A percentile compares a stretch with the other conserved stretches of the same genome.
phyloP scores from a whole-genome alignment of 768 basidiomycete genomes.

The Phylloporus rhodoxanthus region DNA sequence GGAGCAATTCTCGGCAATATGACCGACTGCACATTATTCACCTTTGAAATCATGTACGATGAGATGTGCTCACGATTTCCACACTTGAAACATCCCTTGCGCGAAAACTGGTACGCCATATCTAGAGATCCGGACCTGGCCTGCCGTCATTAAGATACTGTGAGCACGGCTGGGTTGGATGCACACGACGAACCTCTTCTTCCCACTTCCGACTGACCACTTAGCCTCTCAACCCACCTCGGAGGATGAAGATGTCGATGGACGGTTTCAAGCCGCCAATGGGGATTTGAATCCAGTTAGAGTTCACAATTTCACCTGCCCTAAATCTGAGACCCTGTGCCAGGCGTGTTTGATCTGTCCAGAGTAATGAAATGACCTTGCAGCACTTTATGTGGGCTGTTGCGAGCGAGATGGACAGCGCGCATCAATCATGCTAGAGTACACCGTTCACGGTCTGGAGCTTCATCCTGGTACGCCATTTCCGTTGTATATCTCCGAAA shows the following conservation, averaged over 20 bases:
- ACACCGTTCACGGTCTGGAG: slow-evolving; percentile 9
- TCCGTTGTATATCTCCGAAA: slow-evolving; percentile 21
- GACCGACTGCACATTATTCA: slow-evolving; percentile 57
- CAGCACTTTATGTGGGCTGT: background rate
- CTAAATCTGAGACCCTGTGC: slow-evolving; percentile 31
- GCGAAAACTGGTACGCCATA: slow-evolving; percentile 80
- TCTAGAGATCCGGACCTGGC: slow-evolving; percentile 38
- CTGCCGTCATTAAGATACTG: slow-evolving; percentile 33
- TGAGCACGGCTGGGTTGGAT: slow-evolving; percentile 1
- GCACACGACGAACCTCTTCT: slow-evolving; percentile 48
- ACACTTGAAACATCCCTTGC: slow-evolving; percentile 91
- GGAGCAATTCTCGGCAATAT: slow-evolving; percentile 88
- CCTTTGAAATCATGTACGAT: slow-evolving; percentile 11
- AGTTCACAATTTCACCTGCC: slow-evolving; percentile 26
- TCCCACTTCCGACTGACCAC: slow-evolving; percentile 70
- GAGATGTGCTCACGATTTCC: slow-evolving; percentile 66
- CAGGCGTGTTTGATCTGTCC: slow-evolving; percentile 16
- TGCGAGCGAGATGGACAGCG: slow-evolving; percentile 3
- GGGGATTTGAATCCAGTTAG: slow-evolving; percentile 4
- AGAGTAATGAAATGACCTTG: slow-evolving; percentile 6
- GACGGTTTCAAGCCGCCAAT: slow-evolving; percentile 18
- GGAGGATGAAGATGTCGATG: slow-evolving; percentile 48
- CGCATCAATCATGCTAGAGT: slow-evolving; percentile 6
- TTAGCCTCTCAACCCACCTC: slow-evolving; percentile 61
- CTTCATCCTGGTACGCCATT: slow-evolving; percentile 17